Conservation (phyloP, 768 basidiomycete genomes). For the Psilocybe cubensis region DNA sequence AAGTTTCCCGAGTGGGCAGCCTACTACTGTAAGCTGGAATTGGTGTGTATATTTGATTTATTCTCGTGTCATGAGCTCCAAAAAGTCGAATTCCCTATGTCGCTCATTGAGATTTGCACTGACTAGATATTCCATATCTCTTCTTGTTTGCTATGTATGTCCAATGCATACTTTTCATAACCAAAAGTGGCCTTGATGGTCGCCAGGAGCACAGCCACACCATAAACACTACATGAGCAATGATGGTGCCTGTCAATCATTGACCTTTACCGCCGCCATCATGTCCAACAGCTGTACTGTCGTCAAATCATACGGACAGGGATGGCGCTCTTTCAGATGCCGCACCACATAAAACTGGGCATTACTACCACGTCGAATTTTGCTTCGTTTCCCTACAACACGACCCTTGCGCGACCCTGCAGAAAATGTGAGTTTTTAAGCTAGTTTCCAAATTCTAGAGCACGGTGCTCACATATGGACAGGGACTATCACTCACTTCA, state of each 20-base stretch:
- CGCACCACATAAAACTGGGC: neutral
- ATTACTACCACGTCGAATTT: neutral
- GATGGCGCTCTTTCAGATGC: neutral
- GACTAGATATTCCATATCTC: too few species aligned
- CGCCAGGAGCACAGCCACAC: neutral
- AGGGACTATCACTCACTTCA: conserved; percentile 17
- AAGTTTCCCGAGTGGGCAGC: too few species aligned
- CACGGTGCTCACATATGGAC: neutral
- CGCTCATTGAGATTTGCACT: too few species aligned
- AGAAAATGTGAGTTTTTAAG: neutral
- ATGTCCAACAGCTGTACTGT: neutral
- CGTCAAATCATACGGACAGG: neutral
- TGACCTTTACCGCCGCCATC: neutral
- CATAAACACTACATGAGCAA: too few species aligned
- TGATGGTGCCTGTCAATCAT: conserved; percentile 1
- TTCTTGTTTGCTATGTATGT: too few species aligned
- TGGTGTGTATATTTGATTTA: too few species aligned
- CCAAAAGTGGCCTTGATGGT: too few species aligned
- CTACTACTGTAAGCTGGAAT: too few species aligned
- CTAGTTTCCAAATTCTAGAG: neutral
- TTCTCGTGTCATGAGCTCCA: too few species aligned
- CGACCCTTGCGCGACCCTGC: neutral
- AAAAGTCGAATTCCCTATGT: too few species aligned
- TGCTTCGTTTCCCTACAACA: neutral
- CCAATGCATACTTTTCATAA: too few species aligned